Percentiles rank a stretch among this genome's conserved stretches.
These are phyloP conservation scores for Rhodotorula glutinis DNA, from an alignment of 1,284 basidiomycete genomes.

Conservation along the genomic window DNA sequence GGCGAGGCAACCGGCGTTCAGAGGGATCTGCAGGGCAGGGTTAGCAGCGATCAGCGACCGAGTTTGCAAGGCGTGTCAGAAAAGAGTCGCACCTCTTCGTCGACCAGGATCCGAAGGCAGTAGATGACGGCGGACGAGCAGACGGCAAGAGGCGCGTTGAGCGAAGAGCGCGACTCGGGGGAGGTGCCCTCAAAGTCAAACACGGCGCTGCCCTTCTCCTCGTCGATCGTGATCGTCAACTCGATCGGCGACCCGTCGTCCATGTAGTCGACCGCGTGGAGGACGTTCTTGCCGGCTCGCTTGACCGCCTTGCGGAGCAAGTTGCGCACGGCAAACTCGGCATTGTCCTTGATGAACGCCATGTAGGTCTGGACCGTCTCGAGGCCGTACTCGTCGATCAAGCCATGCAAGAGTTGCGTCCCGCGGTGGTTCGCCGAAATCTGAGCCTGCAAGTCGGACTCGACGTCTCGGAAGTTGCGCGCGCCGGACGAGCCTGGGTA, in stretches of 20 bases:
- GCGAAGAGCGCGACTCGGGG: constrained; percentile 54
- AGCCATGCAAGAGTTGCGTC: constrained; percentile 50
- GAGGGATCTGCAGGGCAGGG: constrained; percentile 60
- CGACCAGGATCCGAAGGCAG: constrained; percentile 87
- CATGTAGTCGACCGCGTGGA: constrained; percentile 72
- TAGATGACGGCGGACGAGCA: constrained; percentile 93
- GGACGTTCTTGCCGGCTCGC: constrained; percentile 54
- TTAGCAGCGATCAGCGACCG: not conserved
- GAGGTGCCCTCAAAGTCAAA: constrained; percentile 76
- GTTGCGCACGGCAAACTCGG: constrained; percentile 80
- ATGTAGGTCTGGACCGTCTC: constrained; percentile 87
- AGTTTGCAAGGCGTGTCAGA: not conserved
- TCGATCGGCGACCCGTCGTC: constrained; percentile 69
- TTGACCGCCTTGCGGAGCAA: constrained; percentile 71
- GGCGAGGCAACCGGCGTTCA: constrained; percentile 85
- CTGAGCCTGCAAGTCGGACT: constrained; percentile 91
- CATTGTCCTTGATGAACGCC: constrained; percentile 83
- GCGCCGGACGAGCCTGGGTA: constrained; percentile 64
- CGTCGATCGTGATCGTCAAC: constrained; percentile 75
- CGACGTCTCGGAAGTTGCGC: constrained; percentile 69
- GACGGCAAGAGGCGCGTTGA: constrained; percentile 71
- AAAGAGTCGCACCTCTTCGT: constrained; percentile 56
- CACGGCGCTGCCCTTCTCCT: constrained; percentile 69
- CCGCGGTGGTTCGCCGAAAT: constrained; percentile 91
- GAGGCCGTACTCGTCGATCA: constrained; percentile 82